Percentiles rank a stretch among this genome's conserved stretches.
phyloP scores from a whole-genome alignment of 306 rosid species.

The Medicago truncatula region MtrunA17r5.0-ANR NC_053049.1:29446501-29447000 shows the following conservation, averaged over 20 bases:
- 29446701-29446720: too few relatives aligned
- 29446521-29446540: neutral
- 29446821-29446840: too few relatives aligned
- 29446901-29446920: too few relatives aligned
- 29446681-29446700: neutral
- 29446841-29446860: too few relatives aligned
- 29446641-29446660: neutral
- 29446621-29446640: neutral
- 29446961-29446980: too few relatives aligned
- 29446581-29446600: neutral
- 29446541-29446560: neutral
- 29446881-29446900: neutral
- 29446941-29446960: too few relatives aligned
- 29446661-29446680: constrained; percentile 10
- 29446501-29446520: neutral
- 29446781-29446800: too few relatives aligned
- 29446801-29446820: neutral
- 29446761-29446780: too few relatives aligned
- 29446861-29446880: neutral
- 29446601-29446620: constrained; percentile 8
- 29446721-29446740: too few relatives aligned
- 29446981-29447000: too few relatives aligned
- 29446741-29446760: too few relatives aligned
- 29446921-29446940: too few relatives aligned
- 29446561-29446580: neutral